Base-by-base conservation (phyloP, 768 basidiomycete genomes). In the Clitopilus passeckerianus region DNA sequence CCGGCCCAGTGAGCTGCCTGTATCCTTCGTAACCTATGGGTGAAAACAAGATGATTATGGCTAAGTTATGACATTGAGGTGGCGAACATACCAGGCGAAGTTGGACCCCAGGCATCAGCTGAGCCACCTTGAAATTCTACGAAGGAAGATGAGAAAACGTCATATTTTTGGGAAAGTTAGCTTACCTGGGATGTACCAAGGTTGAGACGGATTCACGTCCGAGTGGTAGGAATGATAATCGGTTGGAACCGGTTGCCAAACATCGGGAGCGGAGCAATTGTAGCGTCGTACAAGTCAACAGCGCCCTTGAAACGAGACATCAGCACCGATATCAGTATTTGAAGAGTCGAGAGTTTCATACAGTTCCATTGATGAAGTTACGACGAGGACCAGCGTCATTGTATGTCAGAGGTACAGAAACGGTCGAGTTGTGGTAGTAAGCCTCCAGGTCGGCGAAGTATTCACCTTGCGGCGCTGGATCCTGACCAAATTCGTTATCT, bases 41-140 rank as follows among this genome's bases (percentile, higher is more conserved):
- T 35, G 9, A 54, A 24, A n/a, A 27, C 27, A 7, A 30, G n/a
- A 30, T 3, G 27, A 30, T 14, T 23, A 15, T 27, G 20, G 18
- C 52, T 50, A 56, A 41, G 5, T 12, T 27, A 15, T n/a, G 3
- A n/a, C 10, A 15, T 41, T 12, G 7, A 56, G 9, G 27, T 30
- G 27, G 4, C 27, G 10, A 60, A 0, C 63, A 15, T 41, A 84
- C 84, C 86, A 60, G 90, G 88, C 22, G 87, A 85, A 2, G 76
- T 80, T 0, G 87, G 85, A 15, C 87, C 92, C 89, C 90, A 94
- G 1, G 90, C 85, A 67, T 93, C 91, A 64, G 84, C 91, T 8
- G 89, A 80, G 5, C 92, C 91, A 12, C 82, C 89, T 76, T 90
- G 87, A 67, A 85, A 87, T 72, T 86, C 76, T 74, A 53, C 33